A percentile compares a stretch with the other conserved stretches of the same genome.
phyloP scores from a whole-genome alignment of 139 green algal species.

The Zygnema circumcarinatum region DNA sequence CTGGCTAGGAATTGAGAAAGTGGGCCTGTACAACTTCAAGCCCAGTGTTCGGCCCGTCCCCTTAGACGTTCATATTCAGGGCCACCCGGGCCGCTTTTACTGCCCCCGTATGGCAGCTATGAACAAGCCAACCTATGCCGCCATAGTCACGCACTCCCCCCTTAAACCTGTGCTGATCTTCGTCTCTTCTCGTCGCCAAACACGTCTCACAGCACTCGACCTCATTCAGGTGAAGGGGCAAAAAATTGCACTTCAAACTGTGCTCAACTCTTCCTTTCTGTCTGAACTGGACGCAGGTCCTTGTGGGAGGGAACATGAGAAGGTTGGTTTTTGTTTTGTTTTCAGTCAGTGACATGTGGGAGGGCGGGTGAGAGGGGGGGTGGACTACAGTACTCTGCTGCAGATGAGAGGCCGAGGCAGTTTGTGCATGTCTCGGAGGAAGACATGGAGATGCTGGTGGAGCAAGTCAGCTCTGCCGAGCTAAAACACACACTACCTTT shows the following conservation, averaged over 20 bases:
- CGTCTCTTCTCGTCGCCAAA: slow-evolving; percentile 89
- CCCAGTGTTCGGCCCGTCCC: slow-evolving; percentile 91
- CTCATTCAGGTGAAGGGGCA: slow-evolving; percentile 75
- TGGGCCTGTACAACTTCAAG: slow-evolving; percentile 97
- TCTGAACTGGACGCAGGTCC: too few relatives aligned
- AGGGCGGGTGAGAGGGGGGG: too few relatives aligned
- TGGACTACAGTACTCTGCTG: slow-evolving; percentile 82
- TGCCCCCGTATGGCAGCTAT: slow-evolving; percentile 96
- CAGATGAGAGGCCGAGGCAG: slow-evolving; percentile 81
- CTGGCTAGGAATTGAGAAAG: slow-evolving; percentile 86
- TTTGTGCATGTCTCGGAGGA: slow-evolving; percentile 80
- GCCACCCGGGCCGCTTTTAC: slow-evolving; percentile 92
- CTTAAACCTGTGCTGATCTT: slow-evolving; percentile 94
- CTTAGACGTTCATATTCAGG: slow-evolving; percentile 95
- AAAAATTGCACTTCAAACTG: too few relatives aligned
- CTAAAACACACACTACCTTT: slow-evolving; percentile 89
- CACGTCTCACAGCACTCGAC: slow-evolving; percentile 93
- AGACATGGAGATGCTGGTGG: slow-evolving; percentile 70
- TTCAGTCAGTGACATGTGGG: neutral
- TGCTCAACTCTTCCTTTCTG: too few relatives aligned
- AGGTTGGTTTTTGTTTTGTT: too few relatives aligned
- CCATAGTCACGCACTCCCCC: slow-evolving; percentile 91
- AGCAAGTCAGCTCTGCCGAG: slow-evolving; percentile 59
- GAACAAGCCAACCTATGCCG: slow-evolving; percentile 97
- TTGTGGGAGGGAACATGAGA: too few relatives aligned